Base-by-base conservation (phyloP, 176 grass and related monocot species). In the Phragmites australis region DNA sequence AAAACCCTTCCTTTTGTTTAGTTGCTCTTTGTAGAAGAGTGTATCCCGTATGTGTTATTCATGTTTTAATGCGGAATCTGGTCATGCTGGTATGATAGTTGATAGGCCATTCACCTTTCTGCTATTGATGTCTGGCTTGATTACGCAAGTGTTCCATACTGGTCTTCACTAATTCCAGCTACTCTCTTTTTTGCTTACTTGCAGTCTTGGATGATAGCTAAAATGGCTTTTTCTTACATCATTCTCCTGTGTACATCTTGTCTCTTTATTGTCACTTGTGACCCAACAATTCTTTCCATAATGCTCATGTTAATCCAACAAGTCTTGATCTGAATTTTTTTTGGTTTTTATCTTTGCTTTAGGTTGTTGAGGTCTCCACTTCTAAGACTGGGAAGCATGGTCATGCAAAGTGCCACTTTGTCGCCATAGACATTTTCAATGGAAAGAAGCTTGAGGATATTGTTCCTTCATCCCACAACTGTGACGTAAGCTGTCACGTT, bases 311-410 rank as follows among this genome's bases (percentile, higher is more conserved):
- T 34, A 10, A 12, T 54, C 17, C 12, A 48, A n/a, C 27, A 40
- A 40, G 12, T 50, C 0, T 14, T 68, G 18, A 66, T 72, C 39
- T 67, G 22, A 74, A 0, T 51, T 40, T 63, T 70, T 22, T 37
- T 60, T 73, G 2, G 14, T 19, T 69, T 69, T 63, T 12, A 21
- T 39, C 2, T 63, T 25, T 81, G 5, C 37, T 19, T 21, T 83
- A 91, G 89, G 89, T 91, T 75, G 89, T 87, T 62, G 89, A 91
- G 81, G 89, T 91, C 32, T 91, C 89, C 48, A 91, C 84, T 65
- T 91, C 89, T 54, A 91, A 91, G 81, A 87, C 89, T 60, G 84
- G 89, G 46, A 91, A 91, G 80, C 89, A 91, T 76, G 89, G 89
- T 13, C 89, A 91, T 5, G 84, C 84, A 18, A 87, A 90, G 49